Conservation (phyloP, 1,139 yeast genomes). For the Dujonia santamariae region DNA sequence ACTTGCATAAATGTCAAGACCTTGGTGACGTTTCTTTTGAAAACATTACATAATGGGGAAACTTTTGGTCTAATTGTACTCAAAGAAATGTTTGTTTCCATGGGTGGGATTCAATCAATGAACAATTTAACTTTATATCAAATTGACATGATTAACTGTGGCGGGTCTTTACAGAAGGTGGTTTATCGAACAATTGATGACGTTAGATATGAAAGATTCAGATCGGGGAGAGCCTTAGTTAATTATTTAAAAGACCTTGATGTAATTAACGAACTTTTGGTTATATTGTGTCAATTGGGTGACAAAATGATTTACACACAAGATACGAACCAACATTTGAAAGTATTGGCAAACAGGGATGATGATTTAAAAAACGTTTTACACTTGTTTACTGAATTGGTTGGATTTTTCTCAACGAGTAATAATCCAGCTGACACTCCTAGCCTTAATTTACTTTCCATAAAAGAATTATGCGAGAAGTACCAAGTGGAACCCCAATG, state of each 20-base stretch:
- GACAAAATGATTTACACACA: conserved; percentile 37
- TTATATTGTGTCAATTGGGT: conserved; percentile 56
- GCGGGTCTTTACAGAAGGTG: conserved; percentile 50
- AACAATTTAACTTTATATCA: conserved; percentile 65
- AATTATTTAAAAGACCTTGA: conserved; percentile 43
- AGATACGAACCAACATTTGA: conserved; percentile 52
- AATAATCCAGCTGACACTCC: conserved; percentile 23
- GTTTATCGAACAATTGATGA: conserved; percentile 67
- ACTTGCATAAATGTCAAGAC: conserved; percentile 51
- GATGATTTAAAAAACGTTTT: conserved; percentile 71
- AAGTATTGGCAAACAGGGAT: conserved; percentile 64
- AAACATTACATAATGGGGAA: conserved; percentile 62
- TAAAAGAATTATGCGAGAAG: conserved; percentile 43
- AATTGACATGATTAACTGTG: conserved; percentile 66
- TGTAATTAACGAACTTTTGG: conserved; percentile 59
- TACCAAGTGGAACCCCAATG: conserved; percentile 60
- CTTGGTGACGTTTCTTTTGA: conserved; percentile 57
- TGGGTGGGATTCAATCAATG: conserved; percentile 80
- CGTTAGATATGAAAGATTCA: conserved; percentile 41
- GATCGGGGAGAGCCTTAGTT: conserved; percentile 55
- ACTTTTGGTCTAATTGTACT: conserved; percentile 66
- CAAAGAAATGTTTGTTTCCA: conserved; percentile 63
- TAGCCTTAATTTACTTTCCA: conserved; percentile 31
- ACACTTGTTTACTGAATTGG: conserved; percentile 59
- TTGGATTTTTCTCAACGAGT: conserved; percentile 48